phyloP scores from a whole-genome alignment of 805 yeast genomes.

The Cyberlindnera mrakii region DNA sequence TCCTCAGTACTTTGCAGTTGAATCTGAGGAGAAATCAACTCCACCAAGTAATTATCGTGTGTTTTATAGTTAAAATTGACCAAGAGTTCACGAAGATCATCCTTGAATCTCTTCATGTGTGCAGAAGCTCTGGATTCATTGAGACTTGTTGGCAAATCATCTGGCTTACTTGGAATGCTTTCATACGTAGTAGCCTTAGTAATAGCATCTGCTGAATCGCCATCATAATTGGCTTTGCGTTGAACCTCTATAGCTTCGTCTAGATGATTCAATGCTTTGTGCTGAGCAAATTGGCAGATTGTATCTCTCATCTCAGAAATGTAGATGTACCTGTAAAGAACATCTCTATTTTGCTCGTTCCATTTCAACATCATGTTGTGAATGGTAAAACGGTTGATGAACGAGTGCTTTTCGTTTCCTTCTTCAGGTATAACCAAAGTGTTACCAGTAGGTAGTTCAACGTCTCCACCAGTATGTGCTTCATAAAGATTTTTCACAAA shows the following conservation, averaged over 20 bases:
- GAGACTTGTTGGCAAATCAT: conserved; percentile 3
- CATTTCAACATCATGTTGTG: conserved; percentile 74
- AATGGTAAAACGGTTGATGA: conserved; percentile 57
- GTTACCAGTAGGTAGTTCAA: background rate
- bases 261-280: conserved; percentile 43
- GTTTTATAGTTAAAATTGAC: conserved; percentile 30
- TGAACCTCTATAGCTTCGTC: conserved; percentile 42
- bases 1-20: conserved; percentile 54
- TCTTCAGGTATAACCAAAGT: conserved; percentile 2
- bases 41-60: conserved; percentile 55
- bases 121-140: conserved; percentile 17
- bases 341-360: conserved; percentile 65
- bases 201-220: conserved; percentile 5
- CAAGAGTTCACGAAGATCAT: conserved; percentile 39
- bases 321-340: conserved; percentile 53
- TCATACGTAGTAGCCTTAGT: conserved; percentile 19
- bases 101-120: conserved; percentile 42
- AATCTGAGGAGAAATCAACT: conserved; percentile 75
- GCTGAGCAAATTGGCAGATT: conserved; percentile 35
- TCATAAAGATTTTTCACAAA: conserved; percentile 11
- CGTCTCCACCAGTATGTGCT: conserved; percentile 6
- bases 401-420: conserved; percentile 11
- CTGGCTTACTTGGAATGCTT: conserved; percentile 7
- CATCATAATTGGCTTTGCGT: conserved; percentile 13
- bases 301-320: conserved; percentile 40